Evolutionary conservation across 1,284 basidiomycete species (phyloP).

Genomic region (Ganoderma boninense): DNA sequence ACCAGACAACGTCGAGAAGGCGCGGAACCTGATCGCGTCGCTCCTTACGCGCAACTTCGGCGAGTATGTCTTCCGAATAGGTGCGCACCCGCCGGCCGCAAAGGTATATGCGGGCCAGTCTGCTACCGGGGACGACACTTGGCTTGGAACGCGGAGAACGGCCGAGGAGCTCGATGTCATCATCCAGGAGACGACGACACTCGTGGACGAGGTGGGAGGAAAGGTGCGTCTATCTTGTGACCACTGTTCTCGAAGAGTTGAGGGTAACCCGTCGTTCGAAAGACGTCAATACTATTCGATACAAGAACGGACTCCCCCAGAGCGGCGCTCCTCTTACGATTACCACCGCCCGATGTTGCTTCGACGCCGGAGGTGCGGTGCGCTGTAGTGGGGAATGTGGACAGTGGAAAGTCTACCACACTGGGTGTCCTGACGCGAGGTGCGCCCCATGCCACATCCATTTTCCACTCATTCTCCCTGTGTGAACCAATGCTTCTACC

Average conservation of each 20-base stretch:
- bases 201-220: constrained; percentile 77
- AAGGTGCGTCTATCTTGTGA: constrained; percentile 54
- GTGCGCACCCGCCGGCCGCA: constrained; percentile 62
- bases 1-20: constrained; percentile 55
- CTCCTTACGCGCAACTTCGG: constrained; percentile 71
- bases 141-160: constrained; percentile 61
- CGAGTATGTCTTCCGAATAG: constrained; percentile 77
- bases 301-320: constrained; percentile 56
- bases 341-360: constrained; percentile 77
- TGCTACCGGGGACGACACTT: constrained; percentile 53
- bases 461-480: not conserved
- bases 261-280: not conserved
- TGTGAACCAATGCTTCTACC: constrained; percentile 42
- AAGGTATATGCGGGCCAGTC: constrained; percentile 62
- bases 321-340: constrained; percentile 66
- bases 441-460: constrained; percentile 36
- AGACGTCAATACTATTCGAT: constrained; percentile 68
- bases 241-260: not conserved
- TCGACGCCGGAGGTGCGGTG: constrained; percentile 90
- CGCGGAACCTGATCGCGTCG: constrained; percentile 69
- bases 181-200: constrained; percentile 49
- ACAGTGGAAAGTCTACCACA: constrained; percentile 94
- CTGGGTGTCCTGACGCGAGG: constrained; percentile 87
- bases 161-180: constrained; percentile 61
- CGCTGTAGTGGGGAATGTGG: constrained; percentile 95